Percentiles rank a stretch among this genome's conserved stretches.
Evolutionary conservation across 768 basidiomycete species (phyloP).

Genomic region (Hydnum rufescens): DNA sequence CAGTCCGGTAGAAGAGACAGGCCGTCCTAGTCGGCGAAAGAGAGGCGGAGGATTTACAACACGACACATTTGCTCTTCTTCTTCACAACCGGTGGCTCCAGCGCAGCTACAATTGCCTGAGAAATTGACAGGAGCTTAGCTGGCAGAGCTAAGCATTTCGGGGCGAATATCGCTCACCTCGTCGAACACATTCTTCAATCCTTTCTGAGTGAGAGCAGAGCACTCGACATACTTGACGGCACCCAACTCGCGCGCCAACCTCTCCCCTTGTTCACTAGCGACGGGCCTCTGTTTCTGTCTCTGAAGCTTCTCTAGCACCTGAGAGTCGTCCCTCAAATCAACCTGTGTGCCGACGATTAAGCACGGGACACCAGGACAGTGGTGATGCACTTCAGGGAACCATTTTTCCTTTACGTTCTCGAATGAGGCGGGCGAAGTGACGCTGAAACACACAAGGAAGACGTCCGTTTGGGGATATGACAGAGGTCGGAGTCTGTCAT

Average conservation of each 20-base stretch:
- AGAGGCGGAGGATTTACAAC: constrained; percentile 30
- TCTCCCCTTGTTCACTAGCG: constrained; percentile 68
- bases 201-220: constrained; percentile 99
- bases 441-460: constrained; percentile 98
- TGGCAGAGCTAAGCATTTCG: constrained; percentile 4
- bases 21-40: background rate
- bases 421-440: constrained; percentile 93
- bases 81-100: constrained; percentile 90
- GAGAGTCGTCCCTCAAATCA: constrained; percentile 83
- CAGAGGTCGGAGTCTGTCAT: constrained; percentile 94
- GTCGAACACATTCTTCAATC: constrained; percentile 99
- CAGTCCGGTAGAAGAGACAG: background rate
- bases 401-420: constrained; percentile 99
- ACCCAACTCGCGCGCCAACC: constrained; percentile 90
- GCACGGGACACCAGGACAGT: constrained; percentile 98
- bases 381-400: constrained; percentile 99
- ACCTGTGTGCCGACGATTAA: constrained; percentile 97
- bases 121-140: constrained; percentile 7
- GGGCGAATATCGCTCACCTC: constrained; percentile 53
- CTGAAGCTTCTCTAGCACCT: constrained; percentile 84
- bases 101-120: constrained; percentile 93
- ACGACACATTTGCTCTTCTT: constrained; percentile 63
- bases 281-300: constrained; percentile 96
- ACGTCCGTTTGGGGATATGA: constrained; percentile 99
- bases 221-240: constrained; percentile 99